Evolutionary conservation across 2,329 filamentous ascomycete genomes (phyloP).

Genomic region (Exophiala alcalophila): DNA sequence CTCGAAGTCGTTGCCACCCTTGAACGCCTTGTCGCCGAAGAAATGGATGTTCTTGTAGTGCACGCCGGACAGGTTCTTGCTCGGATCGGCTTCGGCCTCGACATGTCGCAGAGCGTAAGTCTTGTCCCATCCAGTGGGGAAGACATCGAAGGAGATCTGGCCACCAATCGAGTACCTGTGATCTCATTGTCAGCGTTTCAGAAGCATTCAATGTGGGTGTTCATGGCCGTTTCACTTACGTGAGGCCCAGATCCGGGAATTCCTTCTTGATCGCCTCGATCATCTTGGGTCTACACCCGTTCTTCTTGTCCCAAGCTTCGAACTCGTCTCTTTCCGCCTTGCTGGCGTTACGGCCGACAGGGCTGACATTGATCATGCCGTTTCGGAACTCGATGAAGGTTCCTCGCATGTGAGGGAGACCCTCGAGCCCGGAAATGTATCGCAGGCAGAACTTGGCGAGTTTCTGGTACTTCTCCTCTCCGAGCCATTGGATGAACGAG

Average conservation of each 20-base stretch:
- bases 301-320: conserved; percentile 72
- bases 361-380: conserved; percentile 64
- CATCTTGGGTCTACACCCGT: conserved; percentile 73
- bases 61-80: conserved; percentile 59
- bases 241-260: conserved; percentile 80
- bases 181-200: conserved; percentile 4
- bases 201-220: conserved; percentile 1
- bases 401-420: conserved; percentile 60
- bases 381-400: conserved; percentile 67
- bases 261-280: conserved; percentile 73
- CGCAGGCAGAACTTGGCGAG: conserved; percentile 58
- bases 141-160: conserved; percentile 97
- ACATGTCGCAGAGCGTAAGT: conserved; percentile 91
- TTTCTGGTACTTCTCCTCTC: conserved; percentile 70
- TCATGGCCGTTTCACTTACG: conserved; percentile 53
- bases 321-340: conserved; percentile 77
- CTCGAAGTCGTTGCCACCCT: conserved; percentile 93
- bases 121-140: conserved; percentile 97
- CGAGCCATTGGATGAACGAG: conserved; percentile 89
- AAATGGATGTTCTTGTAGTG: conserved; percentile 89
- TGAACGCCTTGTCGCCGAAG: conserved; percentile 92
- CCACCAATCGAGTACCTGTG: conserved; percentile 86
- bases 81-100: conserved; percentile 67
- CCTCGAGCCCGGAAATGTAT: conserved; percentile 60
- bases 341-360: conserved; percentile 75